Base-by-base conservation (phyloP, 148 eudicot species). In the Tetragonia tetragonoides region DNA sequence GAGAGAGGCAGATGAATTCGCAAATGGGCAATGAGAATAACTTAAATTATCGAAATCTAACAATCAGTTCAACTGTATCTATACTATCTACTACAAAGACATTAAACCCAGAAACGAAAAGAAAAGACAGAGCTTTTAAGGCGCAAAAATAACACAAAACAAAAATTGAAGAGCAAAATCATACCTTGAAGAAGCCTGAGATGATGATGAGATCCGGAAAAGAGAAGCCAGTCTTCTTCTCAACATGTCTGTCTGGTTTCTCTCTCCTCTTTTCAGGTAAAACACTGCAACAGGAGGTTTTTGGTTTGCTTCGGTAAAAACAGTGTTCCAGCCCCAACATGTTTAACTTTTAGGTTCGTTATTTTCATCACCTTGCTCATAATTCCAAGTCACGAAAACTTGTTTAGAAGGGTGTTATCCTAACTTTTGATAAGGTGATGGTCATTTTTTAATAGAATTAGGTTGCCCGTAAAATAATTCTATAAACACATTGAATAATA, bases 181-280 rank as follows among this genome's bases (percentile, higher is more conserved):
- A 44, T 21, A 74, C 94, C 83, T 84, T 28, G 90, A 75, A 28
- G 89, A 66, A 66, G 74, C 23, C 42, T 82, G 83, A 18, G 88
- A 78, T 72, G 89, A 64, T 12, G 87, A 85, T 44, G 83, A 86
- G 80, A 78, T 81, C 81, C 78, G 86, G 65, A 87, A 81, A 71
- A 87, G 77, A 75, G 93, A 88, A 67, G 78, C 44, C 11, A 89
- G 44, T 72, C 87, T 81, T 79, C 81, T 86, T 68, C 87, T 86
- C 3, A 83, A 37, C 93, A 88, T 86, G 54, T 65, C 40, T 41
- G 62, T 61, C 44, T 44, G 18, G 40, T 11, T 2, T 49, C 51
- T 46, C 14, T 8, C 28, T 64, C 10, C 51, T 42, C 71, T 16
- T 28, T 28, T 60, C 49, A 46, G 61, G 81, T 76, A 42, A 82